phyloP scores from a whole-genome alignment of 768 basidiomycete species.

The Pisolithus orientalis region DNA sequence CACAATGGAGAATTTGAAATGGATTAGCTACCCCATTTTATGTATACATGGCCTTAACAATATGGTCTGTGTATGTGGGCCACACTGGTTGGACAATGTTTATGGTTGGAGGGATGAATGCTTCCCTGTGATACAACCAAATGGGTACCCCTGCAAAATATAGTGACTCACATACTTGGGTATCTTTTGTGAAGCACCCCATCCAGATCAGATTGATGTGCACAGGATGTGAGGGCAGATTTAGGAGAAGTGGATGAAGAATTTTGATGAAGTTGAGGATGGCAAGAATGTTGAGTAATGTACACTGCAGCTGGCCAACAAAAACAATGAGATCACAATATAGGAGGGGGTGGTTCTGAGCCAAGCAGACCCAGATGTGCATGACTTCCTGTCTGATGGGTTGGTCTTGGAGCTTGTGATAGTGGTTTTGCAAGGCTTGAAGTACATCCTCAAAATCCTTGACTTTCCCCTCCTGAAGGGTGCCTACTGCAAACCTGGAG shows the following conservation, averaged over 20 bases:
- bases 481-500: neutral
- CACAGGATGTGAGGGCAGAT: neutral
- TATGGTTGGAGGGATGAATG: too few relatives aligned
- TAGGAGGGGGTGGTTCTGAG: conserved; percentile 1
- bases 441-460: neutral
- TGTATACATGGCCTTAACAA: too few relatives aligned
- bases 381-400: neutral
- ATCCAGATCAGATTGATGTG: neutral
- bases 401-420: neutral
- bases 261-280: neutral
- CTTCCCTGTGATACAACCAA: too few relatives aligned
- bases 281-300: conserved; percentile 1
- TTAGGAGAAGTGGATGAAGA: neutral
- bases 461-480: neutral
- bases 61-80: too few relatives aligned
- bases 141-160: too few relatives aligned
- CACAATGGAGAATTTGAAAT: too few relatives aligned
- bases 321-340: conserved; percentile 1
- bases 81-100: too few relatives aligned
- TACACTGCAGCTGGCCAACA: conserved; percentile 1
- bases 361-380: neutral
- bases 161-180: too few relatives aligned
- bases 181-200: too few relatives aligned
- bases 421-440: neutral
- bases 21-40: too few relatives aligned